Conservation (phyloP, 345 rosid species). For the Euphorbia tirucalli region DNA sequence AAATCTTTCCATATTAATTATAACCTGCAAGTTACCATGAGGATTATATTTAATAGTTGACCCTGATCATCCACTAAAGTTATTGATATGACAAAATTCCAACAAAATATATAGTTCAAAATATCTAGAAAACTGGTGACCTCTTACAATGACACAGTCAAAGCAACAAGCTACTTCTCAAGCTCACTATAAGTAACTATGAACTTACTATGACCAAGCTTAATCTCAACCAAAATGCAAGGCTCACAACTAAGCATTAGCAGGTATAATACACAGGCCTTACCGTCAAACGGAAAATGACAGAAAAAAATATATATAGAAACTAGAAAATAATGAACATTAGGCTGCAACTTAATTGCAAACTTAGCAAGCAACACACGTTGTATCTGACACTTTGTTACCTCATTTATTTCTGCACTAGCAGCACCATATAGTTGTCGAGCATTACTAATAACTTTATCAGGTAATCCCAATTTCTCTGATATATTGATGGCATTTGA, state of each 20-base stretch:
- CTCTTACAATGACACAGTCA: not conserved
- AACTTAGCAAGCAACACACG: not conserved
- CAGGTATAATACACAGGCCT: not conserved
- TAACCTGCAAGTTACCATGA: conserved; percentile 42
- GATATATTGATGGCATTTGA: conserved; percentile 90
- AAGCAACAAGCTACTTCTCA: not conserved
- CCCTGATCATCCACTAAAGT: not conserved
- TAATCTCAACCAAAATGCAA: not conserved
- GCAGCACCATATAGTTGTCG: conserved; percentile 70
- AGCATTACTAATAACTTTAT: conserved; percentile 46
- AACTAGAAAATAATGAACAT: not conserved
- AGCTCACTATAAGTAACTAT: no score
- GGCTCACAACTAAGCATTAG: not conserved
- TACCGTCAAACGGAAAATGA: no score
- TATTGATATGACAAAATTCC: not conserved
- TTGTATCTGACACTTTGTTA: conserved; percentile 12
- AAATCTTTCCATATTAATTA: conserved; percentile 76
- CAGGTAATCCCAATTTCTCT: conserved; percentile 75
- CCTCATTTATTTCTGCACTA: conserved; percentile 88
- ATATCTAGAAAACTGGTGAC: not conserved
- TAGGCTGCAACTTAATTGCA: not conserved
- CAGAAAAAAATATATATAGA: not conserved
- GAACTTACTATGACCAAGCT: no score
- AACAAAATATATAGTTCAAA: not conserved
- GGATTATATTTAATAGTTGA: conserved; percentile 8